phyloP scores from a whole-genome alignment of 176 grass and related monocot genomes.

The Oryza meridionalis region DNA sequence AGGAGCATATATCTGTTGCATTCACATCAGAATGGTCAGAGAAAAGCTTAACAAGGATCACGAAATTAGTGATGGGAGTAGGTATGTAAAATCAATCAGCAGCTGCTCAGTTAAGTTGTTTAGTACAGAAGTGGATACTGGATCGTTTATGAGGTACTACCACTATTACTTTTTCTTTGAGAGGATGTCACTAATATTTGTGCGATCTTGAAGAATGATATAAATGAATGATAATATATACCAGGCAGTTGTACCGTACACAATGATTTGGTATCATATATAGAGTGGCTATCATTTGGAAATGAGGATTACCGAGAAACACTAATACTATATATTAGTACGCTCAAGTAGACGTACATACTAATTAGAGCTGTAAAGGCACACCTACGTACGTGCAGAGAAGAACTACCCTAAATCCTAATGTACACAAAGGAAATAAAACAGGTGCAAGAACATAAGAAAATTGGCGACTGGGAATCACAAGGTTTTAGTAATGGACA shows the following conservation, averaged over 20 bases:
- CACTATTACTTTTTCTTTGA: neutral
- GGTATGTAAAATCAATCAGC: constrained; percentile 14
- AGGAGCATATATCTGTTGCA: neutral
- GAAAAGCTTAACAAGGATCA: neutral
- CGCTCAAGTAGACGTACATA: neutral
- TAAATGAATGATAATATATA: neutral
- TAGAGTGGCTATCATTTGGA: neutral
- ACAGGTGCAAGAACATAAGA: neutral
- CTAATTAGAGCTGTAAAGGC: constrained; percentile 25
- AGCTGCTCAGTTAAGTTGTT: neutral
- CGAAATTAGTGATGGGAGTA: constrained; percentile 3
- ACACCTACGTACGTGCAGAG: neutral
- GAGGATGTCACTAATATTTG: neutral
- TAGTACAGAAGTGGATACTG: neutral
- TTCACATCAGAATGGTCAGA: neutral
- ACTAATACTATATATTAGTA: constrained; percentile 16
- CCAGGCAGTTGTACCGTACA: neutral
- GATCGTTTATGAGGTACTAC: neutral
- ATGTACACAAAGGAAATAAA: constrained; percentile 8
- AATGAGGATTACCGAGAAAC: neutral
- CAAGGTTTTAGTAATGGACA: neutral
- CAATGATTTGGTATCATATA: neutral
- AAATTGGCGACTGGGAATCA: neutral
- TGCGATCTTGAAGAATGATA: neutral
- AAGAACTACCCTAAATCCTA: constrained; percentile 10